These are phyloP conservation scores for Brettanomyces custersianus DNA, from an alignment of 805 yeast genomes.

Conservation along the genomic window DNA sequence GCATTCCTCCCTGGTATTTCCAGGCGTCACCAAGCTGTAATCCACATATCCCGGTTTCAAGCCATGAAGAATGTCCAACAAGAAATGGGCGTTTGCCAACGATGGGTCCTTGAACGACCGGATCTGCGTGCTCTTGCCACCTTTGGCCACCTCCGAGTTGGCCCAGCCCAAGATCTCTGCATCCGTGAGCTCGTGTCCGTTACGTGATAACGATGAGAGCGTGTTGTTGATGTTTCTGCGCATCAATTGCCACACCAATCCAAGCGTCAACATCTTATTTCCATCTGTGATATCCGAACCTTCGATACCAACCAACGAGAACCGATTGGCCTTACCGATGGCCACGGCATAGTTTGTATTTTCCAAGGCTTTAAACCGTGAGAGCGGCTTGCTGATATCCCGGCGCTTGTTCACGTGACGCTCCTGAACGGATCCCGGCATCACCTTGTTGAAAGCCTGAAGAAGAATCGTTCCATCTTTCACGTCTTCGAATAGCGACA, in stretches of 20 bases:
- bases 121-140: constrained; percentile 65
- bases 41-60: constrained; percentile 97
- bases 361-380: constrained; percentile 91
- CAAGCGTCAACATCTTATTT: constrained; percentile 77
- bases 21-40: constrained; percentile 80
- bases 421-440: constrained; percentile 83
- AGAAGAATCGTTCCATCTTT: constrained; percentile 84
- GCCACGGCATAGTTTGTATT: constrained; percentile 98
- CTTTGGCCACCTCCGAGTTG: constrained; percentile 72
- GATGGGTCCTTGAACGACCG: constrained; percentile 83
- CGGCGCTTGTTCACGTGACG: constrained; percentile 81
- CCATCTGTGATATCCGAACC: constrained; percentile 97
- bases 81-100: constrained; percentile 67
- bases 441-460: constrained; percentile 91
- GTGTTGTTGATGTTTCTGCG: constrained; percentile 89
- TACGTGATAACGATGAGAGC: constrained; percentile 57
- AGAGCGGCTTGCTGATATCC: constrained; percentile 60
- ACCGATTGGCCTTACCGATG: constrained; percentile 84
- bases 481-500: constrained; percentile 84
- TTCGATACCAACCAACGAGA: constrained; percentile 94
- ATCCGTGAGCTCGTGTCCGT: constrained; percentile 74
- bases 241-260: constrained; percentile 97
- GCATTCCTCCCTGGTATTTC: constrained; percentile 72
- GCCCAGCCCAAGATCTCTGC: constrained; percentile 92
- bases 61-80: constrained; percentile 86